Evolutionary conservation across 1,284 basidiomycete genomes (phyloP).

Genomic region (Clitocybe nebularis): DNA sequence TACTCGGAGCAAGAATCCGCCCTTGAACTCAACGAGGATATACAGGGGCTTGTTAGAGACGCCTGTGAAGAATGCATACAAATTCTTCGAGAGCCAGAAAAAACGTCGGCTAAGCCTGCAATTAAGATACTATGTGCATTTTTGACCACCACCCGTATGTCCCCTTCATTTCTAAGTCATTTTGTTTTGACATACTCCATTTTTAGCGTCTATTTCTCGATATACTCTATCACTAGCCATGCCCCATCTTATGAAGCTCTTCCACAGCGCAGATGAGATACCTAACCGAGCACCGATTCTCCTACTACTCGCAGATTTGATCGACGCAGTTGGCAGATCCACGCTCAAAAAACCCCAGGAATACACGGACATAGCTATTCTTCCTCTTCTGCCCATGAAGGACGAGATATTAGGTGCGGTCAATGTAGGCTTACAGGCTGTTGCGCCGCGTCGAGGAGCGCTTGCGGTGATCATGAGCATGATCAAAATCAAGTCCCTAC

Average conservation of each 20-base stretch:
- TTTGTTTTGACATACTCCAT: conserved; percentile 9
- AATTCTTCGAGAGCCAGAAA: conserved; percentile 84
- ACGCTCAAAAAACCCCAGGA: conserved; percentile 21
- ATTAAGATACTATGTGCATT: conserved; percentile 78
- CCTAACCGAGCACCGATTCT: conserved; percentile 74
- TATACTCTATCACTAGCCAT: conserved; percentile 67
- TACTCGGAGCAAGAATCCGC: conserved; percentile 43
- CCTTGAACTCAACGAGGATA: conserved; percentile 33
- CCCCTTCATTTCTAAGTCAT: background rate
- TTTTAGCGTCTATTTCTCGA: conserved; percentile 63
- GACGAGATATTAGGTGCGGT: conserved; percentile 72
- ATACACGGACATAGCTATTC: conserved; percentile 25
- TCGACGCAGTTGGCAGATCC: conserved; percentile 48
- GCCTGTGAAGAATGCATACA: conserved; percentile 79
- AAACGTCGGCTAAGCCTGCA: conserved; percentile 83
- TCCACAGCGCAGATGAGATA: conserved; percentile 74
- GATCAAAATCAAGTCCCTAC: conserved; percentile 58
- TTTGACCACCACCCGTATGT: conserved; percentile 72
- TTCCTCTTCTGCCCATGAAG: conserved; percentile 63
- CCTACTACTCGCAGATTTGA: conserved; percentile 54
- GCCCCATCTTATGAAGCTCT: conserved; percentile 73
- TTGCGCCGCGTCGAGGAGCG: conserved; percentile 54
- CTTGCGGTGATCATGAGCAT: conserved; percentile 61
- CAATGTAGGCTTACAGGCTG: conserved; percentile 56
- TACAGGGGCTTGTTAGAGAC: conserved; percentile 63